phyloP scores from a whole-genome alignment of 805 yeast genomes.

The Wickerhamomyces chambardii region DNA sequence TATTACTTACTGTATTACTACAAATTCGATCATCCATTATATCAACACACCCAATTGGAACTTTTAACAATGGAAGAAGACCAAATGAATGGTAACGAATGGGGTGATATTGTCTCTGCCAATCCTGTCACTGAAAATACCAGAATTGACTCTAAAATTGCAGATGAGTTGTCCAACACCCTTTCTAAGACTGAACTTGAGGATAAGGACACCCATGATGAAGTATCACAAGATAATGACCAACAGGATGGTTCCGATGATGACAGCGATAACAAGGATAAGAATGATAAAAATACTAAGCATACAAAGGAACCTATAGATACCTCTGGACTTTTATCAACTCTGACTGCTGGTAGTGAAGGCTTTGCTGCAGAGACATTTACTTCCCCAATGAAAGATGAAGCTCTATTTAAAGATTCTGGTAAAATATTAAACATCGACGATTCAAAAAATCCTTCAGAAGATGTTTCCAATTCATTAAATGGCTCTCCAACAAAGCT shows the following conservation, averaged over 20 bases:
- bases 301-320: constrained; percentile 5
- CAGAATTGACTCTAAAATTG: not conserved
- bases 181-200: constrained; percentile 1
- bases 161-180: constrained; percentile 1
- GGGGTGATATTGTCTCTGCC: constrained; percentile 48
- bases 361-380: constrained; percentile 9
- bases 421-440: constrained; percentile 11
- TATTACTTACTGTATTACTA: too few species aligned
- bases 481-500: constrained; percentile 30
- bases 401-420: constrained; percentile 23
- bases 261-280: not conserved
- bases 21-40: too few species aligned
- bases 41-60: too few species aligned
- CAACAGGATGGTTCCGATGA: not conserved
- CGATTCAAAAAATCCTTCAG: not conserved
- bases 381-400: constrained; percentile 19
- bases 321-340: constrained; percentile 25
- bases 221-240: constrained; percentile 2
- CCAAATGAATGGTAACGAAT: constrained; percentile 43
- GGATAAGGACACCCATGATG: constrained; percentile 2
- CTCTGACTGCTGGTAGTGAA: constrained; percentile 31
- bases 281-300: not conserved
- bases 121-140: constrained; percentile 12
- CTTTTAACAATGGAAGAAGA: constrained; percentile 30
- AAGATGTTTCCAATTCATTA: not conserved